Conservation (phyloP, 140 eudicot genomes). For the Oenanthe javanica region DNA sequence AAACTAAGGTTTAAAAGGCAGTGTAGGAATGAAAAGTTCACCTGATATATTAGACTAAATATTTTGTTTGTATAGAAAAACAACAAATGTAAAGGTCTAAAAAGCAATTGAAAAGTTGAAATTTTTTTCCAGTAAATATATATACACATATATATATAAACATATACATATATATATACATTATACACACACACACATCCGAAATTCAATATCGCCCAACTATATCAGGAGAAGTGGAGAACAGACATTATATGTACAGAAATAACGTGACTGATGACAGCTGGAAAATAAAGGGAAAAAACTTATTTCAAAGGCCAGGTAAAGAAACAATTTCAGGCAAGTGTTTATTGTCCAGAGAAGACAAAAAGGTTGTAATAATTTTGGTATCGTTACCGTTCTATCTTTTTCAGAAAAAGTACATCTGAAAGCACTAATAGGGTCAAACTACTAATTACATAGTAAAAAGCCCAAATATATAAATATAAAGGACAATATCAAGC, state of each 20-base stretch:
- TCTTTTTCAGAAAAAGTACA: background rate
- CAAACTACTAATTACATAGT: background rate
- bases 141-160: too few relatives aligned
- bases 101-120: background rate
- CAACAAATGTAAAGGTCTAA: background rate
- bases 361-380: background rate
- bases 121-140: too few relatives aligned
- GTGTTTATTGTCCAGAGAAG: background rate
- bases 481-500: constrained; percentile 12
- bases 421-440: background rate
- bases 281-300: background rate
- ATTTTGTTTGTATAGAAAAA: background rate
- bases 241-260: background rate
- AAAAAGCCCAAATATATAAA: background rate
- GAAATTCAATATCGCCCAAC: background rate
- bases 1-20: background rate
- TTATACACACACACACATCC: too few relatives aligned
- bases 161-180: too few relatives aligned
- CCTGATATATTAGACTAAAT: background rate
- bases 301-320: background rate
- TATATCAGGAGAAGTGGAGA: background rate
- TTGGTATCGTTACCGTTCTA: background rate
- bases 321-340: background rate
- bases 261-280: background rate
- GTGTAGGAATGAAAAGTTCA: background rate